Percentiles rank a stretch among this genome's conserved stretches.
Conservation (phyloP, 495 filamentous ascomycete species). For the Hypoxylon trugodes region DNA sequence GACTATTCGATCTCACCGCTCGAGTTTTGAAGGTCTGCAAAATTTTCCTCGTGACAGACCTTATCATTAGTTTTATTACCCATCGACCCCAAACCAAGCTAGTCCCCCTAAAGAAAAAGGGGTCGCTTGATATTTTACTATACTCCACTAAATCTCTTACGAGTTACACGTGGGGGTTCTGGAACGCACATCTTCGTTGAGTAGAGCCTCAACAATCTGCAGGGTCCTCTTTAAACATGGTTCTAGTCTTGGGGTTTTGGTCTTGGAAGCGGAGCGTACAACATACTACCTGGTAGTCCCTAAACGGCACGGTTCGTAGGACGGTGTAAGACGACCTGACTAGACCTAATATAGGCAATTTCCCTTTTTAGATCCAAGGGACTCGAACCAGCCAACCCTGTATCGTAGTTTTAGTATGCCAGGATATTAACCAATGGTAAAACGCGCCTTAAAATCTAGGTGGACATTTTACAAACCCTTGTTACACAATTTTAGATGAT, state of each 20-base stretch:
- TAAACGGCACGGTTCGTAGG: conserved; percentile 22
- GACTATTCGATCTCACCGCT: not conserved
- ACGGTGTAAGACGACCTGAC: not conserved
- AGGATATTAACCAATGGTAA: conserved; percentile 14
- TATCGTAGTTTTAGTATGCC: conserved; percentile 2
- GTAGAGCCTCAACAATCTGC: conserved; percentile 33
- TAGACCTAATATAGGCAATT: conserved; percentile 22
- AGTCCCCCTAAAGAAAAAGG: conserved; percentile 19
- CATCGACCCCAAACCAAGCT: conserved; percentile 13
- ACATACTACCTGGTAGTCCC: not conserved
- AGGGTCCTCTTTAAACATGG: not conserved
- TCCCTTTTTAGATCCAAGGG: conserved; percentile 31
- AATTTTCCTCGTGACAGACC: conserved; percentile 22
- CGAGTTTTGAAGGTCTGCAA: conserved; percentile 23
- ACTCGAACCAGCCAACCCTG: conserved; percentile 25
- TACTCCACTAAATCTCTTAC: conserved; percentile 27
- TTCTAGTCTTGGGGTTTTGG: conserved; percentile 32
- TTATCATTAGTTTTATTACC: conserved; percentile 19
- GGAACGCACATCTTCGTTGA: conserved; percentile 35
- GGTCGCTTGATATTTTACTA: conserved; percentile 20
- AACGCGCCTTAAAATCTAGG: not conserved
- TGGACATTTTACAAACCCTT: conserved; percentile 9
- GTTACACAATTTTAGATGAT: conserved; percentile 21
- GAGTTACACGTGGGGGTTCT: conserved; percentile 36
- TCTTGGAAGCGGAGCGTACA: conserved; percentile 25